Evolutionary conservation across 495 filamentous ascomycete species (phyloP).

Genomic region (Talaromyces stipitatus): DNA sequence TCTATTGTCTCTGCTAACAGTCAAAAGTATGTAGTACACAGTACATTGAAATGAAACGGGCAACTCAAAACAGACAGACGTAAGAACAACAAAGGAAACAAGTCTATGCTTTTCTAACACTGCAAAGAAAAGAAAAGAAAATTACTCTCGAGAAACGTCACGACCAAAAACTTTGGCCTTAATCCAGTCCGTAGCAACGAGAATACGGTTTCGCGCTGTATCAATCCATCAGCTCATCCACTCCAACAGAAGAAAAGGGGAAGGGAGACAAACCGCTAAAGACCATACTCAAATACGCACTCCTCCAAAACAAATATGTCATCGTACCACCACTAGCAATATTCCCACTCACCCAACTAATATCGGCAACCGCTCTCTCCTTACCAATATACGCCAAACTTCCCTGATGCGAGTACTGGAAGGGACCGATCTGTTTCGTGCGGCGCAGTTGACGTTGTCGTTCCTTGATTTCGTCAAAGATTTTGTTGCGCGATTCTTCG

Average conservation of each 20-base stretch:
- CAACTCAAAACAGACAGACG: not conserved
- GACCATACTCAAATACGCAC: slow-evolving; percentile 98
- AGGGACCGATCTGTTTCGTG: slow-evolving; percentile 89
- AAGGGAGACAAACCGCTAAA: slow-evolving; percentile 74
- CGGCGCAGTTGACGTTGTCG: slow-evolving; percentile 78
- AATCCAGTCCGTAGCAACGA: slow-evolving; percentile 90
- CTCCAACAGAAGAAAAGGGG: not conserved
- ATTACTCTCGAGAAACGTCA: slow-evolving; percentile 88
- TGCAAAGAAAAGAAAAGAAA: not conserved
- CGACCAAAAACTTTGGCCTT: slow-evolving; percentile 94
- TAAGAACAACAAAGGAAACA: not conserved
- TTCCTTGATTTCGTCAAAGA: slow-evolving; percentile 67
- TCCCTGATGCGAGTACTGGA: slow-evolving; percentile 97
- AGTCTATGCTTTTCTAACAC: not conserved
- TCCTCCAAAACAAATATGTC: slow-evolving; percentile 92
- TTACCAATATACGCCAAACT: slow-evolving; percentile 95
- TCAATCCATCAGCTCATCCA: slow-evolving; percentile 11
- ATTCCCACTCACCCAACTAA: slow-evolving; percentile 96
- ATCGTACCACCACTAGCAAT: slow-evolving; percentile 75
- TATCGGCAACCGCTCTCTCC: slow-evolving; percentile 95
- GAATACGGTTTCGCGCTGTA: slow-evolving; percentile 77
- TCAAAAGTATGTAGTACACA: not conserved
- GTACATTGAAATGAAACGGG: not conserved
- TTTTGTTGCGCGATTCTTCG: slow-evolving; percentile 45
- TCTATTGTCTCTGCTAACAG: not conserved